Conservation (phyloP, 768 basidiomycete genomes). For the Termitomyces sp. region DNA sequence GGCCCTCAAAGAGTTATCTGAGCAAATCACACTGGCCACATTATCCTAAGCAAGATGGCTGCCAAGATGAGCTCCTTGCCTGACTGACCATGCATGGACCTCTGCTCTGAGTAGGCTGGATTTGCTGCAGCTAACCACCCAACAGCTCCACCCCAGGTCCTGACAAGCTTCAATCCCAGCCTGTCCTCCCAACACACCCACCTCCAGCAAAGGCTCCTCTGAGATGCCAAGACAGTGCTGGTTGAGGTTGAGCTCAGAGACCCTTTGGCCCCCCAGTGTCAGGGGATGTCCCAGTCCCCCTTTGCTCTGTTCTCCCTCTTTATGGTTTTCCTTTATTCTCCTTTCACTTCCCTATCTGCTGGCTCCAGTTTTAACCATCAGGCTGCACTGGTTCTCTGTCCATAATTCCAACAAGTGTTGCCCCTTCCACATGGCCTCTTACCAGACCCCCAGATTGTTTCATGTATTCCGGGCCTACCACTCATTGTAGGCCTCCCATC, state of each 20-base stretch:
- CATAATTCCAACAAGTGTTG: too few species aligned
- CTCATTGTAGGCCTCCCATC: too few species aligned
- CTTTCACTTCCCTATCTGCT: too few species aligned
- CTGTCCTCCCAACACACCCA: background rate
- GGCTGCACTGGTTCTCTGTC: too few species aligned
- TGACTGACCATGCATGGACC: background rate
- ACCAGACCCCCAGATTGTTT: too few species aligned
- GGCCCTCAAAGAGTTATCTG: background rate
- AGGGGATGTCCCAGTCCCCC: too few species aligned
- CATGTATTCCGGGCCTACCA: too few species aligned
- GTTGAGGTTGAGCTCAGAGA: background rate
- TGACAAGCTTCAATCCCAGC: background rate
- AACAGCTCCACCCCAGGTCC: background rate
- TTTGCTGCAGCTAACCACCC: background rate
- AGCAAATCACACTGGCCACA: background rate
- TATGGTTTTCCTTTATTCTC: too few species aligned
- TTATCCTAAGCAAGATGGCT: background rate
- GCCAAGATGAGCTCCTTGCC: background rate
- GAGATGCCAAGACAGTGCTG: background rate
- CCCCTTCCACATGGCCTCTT: too few species aligned
- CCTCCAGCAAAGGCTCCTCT: background rate
- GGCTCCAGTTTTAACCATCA: too few species aligned
- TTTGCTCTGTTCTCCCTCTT: too few species aligned
- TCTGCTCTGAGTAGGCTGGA: background rate
- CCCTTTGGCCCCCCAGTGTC: background rate